Evolutionary conservation across 768 basidiomycete species (phyloP).

Genomic region (Lentinula edodes): DNA sequence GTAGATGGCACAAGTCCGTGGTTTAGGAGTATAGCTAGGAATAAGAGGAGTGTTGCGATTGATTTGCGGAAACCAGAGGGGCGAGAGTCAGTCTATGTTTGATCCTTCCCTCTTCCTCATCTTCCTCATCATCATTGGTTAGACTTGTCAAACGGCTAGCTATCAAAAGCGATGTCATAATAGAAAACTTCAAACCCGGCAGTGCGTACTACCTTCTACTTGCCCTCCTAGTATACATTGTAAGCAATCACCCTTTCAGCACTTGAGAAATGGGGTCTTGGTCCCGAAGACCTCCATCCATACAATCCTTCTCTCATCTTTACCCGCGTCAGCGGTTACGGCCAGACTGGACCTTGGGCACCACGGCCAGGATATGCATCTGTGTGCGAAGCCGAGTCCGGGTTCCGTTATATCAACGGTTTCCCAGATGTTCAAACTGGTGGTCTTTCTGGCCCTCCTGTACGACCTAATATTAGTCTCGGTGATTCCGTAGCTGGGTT

Average conservation of each 20-base stretch:
- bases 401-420: constrained; percentile 71
- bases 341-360: constrained; percentile 72
- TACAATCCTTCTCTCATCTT: constrained; percentile 86
- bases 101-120: background rate
- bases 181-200: constrained; percentile 74
- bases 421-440: constrained; percentile 50
- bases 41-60: constrained; percentile 71
- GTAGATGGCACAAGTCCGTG: constrained; percentile 68
- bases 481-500: constrained; percentile 70
- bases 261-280: constrained; percentile 64
- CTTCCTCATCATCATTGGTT: background rate
- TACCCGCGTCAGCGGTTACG: constrained; percentile 79
- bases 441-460: constrained; percentile 53
- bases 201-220: constrained; percentile 34
- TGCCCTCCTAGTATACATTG: background rate
- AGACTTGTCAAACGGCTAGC: constrained; percentile 62
- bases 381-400: constrained; percentile 72
- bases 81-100: constrained; percentile 30
- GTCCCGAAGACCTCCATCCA: constrained; percentile 52
- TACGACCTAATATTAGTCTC: constrained; percentile 66
- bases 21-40: constrained; percentile 67
- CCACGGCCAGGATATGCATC: constrained; percentile 67
- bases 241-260: constrained; percentile 28
- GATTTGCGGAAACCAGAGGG: constrained; percentile 57
- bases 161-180: constrained; percentile 55